Evolutionary conservation across 331 rosid genomes (phyloP), one percentile per base, ranked within the genome.

Genomic region (Pyrus hybrid): DNA sequence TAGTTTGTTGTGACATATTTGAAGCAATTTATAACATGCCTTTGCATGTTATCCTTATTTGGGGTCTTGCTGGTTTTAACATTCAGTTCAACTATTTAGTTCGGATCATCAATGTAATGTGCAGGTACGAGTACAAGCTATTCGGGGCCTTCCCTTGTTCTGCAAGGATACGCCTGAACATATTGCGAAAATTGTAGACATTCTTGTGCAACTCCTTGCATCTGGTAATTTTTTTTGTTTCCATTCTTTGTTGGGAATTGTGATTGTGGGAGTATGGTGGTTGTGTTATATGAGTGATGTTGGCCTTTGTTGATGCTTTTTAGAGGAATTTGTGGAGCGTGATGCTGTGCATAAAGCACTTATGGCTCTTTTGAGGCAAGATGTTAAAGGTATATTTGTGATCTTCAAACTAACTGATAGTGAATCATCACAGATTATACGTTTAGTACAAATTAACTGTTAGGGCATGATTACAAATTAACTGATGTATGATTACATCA

Each of bases 81-180:
- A 16, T 22, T 79, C 1, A 33, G 70, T 57, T 75, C 16, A 8
- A 71, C 13, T 17, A 35, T 29, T 28, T 18, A 14, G 16, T 77
- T 71, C 14, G 70, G 8, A 20, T 75, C 22, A 33, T 78, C 73
- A 45, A 70, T 64, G 62, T 78, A 71, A 23, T 77, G 68, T 74
- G 56, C 75, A 95, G 99, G 97, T 95, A 77, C 98, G 99, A 74
- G 99, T 95, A 68, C 99, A 95, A 84, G 99, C 99, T 37, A 90
- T 95, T 76, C 89, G 99, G 79, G 99, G 99, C n/a, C 86, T 95
- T 76, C 99, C 99, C 70, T 91, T 95, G 87, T 95, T 95, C 88
- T 95, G 97, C 88, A 90, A 91, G 79, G 99, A 95, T 69, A 90
- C 97, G 4, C 99, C 99, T 30, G 99, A 92, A 54, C 84, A 92